phyloP scores from a whole-genome alignment of 805 yeast species.

The Sugiyamaella valdiviana region DNA sequence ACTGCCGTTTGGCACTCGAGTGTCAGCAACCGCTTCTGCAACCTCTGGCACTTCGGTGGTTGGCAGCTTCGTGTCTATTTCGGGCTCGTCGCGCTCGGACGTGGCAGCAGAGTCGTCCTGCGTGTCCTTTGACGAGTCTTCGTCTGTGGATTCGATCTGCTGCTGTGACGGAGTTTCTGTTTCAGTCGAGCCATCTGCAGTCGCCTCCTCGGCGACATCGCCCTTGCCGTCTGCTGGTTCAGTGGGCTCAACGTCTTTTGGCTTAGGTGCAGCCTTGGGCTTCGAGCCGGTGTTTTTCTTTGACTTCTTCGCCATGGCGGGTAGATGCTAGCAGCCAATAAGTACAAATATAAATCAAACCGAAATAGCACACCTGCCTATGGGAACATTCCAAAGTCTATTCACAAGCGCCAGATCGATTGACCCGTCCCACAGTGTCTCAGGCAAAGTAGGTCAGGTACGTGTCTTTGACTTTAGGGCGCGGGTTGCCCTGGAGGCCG shows the following conservation, averaged over 20 bases:
- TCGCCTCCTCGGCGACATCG: too few relatives aligned
- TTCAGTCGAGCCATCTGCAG: not conserved
- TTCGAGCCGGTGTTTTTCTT: slow-evolving; percentile 5
- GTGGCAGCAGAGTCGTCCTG: not conserved
- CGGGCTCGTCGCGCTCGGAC: not conserved
- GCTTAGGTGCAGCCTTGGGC: slow-evolving; percentile 2
- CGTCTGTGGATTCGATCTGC: not conserved
- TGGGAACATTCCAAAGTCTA: not conserved
- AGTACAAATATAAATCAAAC: not conserved
- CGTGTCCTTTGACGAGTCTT: not conserved
- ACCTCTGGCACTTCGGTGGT: not conserved
- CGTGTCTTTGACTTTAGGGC: not conserved
- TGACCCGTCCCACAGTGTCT: too few relatives aligned
- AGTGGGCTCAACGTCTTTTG: not conserved
- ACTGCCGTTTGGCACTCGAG: not conserved
- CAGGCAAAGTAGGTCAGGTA: too few relatives aligned
- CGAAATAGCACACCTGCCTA: not conserved
- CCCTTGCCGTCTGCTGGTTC: too few relatives aligned
- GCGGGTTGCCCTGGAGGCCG: too few relatives aligned
- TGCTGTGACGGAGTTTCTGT: not conserved
- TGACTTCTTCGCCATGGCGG: slow-evolving; percentile 9
- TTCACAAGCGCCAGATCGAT: not conserved
- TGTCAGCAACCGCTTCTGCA: not conserved
- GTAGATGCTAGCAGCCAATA: not conserved
- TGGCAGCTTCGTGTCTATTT: not conserved